Base-by-base conservation (phyloP, 305 asterid species). In the Fraxinus angustifolia region DNA sequence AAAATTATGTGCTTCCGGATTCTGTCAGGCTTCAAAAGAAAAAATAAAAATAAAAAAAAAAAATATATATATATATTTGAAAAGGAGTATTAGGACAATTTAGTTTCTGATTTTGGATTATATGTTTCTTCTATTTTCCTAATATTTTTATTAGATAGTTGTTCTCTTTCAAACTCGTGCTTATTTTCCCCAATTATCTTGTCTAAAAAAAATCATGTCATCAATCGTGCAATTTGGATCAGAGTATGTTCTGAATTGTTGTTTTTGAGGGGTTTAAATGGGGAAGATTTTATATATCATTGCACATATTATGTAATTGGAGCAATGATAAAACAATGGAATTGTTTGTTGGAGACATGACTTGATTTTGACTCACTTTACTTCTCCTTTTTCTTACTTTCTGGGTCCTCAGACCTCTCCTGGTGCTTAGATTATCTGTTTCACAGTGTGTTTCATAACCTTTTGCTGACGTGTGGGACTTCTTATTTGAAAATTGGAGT, bases 371-470 rank as follows among this genome's bases (percentile, higher is more conserved):
- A 67, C 73, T 58, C 8, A 26, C 73, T 11, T 67, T 12, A 26
- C 17, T 26, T 65, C 14, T 26, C 73, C 33, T 65, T 65, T 23
- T 62, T 65, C 73, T 65, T 65, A 11, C n/a, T 65, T 65, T 65
- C 73, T 65, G 35, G 73, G 73, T 65, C 73, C 73, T 67, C 73
- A 30, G 73, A 26, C 73, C 73, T 67, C 73, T 67, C 8, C 17
- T 28, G 34, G 36, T 67, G 73, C 73, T 26, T 67, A 3, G 73
- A 30, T 67, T 67, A n/a, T 28, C 73, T 67, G 73, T 67, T 28
- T 67, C 30, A 58, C 14, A 58, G 12, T 7, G 7, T 28, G 14
- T 30, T 23, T 67, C 34, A 28, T 28, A 28, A 67, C 36, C 73
- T 23, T 67, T 67, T 67, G 73, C 73, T 67, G 34, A 3, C 36